Evolutionary conservation across 2,329 filamentous ascomycete genomes (phyloP), one percentile per base, ranked within the genome.

Genomic region (Phoma sp.): DNA sequence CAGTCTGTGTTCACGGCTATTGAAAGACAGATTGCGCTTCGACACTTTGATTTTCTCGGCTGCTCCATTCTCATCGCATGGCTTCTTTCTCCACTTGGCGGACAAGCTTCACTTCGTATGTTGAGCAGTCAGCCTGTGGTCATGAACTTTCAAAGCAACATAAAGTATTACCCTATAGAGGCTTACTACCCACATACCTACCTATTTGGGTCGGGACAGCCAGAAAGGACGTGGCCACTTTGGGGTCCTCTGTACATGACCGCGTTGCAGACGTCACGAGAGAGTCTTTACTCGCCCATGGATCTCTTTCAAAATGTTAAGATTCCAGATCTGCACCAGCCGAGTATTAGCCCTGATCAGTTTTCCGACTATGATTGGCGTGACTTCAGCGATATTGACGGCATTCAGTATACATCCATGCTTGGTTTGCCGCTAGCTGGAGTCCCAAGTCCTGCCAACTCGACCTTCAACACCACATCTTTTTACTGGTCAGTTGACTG

Each of bases 1-100:
- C 56, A 58, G 19, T 62, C 59, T 6, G 27, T 62, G 1, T 62
- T 55, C 25, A 44, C 52, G 10, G 50, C 50, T 12, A 15, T 62
- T 12, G 59, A 62, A 39, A 31, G 50, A 41, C 48, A 55, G 17
- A 17, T 60, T n/a, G 53, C 44, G 6, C 38, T 62, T 3, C 49
- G 51, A 0, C 41, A 39, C 12, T n/a, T 59, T 2, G 57, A 58
- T n/a, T 6, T 50, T 1, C 43, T 62, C 7, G 57, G 59, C 12
- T 6, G 47, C 10, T 21, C 19, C 1, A 31, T 47, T 6, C 15
- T 39, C 6, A 15, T 47, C 3, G 44, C 25, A 1, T 47, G 44
- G 35, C 25, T 47, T 1, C 12, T 47, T 5, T 47, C 44, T 1
- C 44, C 44, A 1, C n/a, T 47, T 6, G 44, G 35, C 1, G 44